phyloP scores from a whole-genome alignment of 2,329 filamentous ascomycete species.

The Cladosporium colombiae region DNA sequence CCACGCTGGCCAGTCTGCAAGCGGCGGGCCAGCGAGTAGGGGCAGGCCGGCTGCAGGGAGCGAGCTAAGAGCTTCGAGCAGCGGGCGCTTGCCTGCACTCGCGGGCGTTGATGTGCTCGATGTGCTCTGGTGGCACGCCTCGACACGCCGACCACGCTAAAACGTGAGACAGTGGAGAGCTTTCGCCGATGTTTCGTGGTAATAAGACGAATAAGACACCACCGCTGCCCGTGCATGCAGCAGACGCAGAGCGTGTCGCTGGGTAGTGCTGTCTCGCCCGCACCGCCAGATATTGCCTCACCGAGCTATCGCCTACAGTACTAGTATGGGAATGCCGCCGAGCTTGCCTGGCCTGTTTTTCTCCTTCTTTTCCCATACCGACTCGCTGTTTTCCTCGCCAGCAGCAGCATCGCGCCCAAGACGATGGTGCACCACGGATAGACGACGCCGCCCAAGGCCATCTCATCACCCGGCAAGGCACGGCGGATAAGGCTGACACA shows the following conservation, averaged over 20 bases:
- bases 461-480: not conserved
- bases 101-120: not conserved
- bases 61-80: not conserved
- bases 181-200: constrained; percentile 8
- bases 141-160: not conserved
- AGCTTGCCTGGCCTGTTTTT: not conserved
- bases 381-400: not conserved
- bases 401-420: not conserved
- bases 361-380: not conserved
- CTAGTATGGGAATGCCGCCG: not conserved
- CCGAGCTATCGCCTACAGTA: not conserved
- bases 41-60: not conserved
- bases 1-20: not conserved
- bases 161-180: constrained; percentile 9
- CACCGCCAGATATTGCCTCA: not conserved
- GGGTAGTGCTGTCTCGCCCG: not conserved
- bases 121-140: not conserved
- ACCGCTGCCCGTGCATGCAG: constrained; percentile 1
- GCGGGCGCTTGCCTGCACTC: not conserved
- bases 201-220: constrained; percentile 18
- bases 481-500: constrained; percentile 7
- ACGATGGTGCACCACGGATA: not conserved
- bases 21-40: not conserved
- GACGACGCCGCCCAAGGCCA: not conserved
- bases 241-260: constrained; percentile 4